Conservation (phyloP, 192 early-diverging fungal species). For the Coemansia umbellata region DNA sequence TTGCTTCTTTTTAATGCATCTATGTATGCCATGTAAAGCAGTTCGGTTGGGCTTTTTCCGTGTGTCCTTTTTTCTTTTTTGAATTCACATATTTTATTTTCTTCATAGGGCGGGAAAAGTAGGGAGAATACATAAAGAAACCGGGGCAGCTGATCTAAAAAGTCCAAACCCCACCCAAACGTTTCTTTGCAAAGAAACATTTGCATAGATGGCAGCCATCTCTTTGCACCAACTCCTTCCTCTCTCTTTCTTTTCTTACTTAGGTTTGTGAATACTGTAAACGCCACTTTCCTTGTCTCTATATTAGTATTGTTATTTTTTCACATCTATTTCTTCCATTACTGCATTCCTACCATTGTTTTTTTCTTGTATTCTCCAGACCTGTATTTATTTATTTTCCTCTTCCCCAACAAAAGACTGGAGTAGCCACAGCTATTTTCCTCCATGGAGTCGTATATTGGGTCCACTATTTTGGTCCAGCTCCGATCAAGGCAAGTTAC, state of each 20-base stretch:
- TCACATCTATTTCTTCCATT: neutral
- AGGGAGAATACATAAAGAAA: too few relatives aligned
- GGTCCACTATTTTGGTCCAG: conserved; percentile 2
- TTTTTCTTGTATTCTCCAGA: neutral
- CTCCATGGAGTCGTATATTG: neutral
- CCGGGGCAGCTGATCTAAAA: too few relatives aligned
- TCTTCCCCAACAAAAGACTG: too few relatives aligned
- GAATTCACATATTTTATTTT: too few relatives aligned
- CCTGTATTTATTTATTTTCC: neutral
- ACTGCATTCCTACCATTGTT: neutral
- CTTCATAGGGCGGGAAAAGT: too few relatives aligned
- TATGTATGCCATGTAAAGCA: too few relatives aligned
- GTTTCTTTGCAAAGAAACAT: too few relatives aligned
- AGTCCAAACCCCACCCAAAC: too few relatives aligned
- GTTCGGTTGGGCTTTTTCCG: too few relatives aligned
- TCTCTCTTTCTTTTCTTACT: too few relatives aligned
- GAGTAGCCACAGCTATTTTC: neutral
- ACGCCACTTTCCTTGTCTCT: neutral
- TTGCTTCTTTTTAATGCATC: neutral
- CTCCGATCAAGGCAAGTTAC: conserved; percentile 5
- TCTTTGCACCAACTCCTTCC: too few relatives aligned
- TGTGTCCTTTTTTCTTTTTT: too few relatives aligned
- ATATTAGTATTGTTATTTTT: neutral
- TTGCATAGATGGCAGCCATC: neutral
- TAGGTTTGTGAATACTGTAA: neutral